Base-by-base conservation (phyloP, 257 asterid species). In the Verbascum thapsus region DNA sequence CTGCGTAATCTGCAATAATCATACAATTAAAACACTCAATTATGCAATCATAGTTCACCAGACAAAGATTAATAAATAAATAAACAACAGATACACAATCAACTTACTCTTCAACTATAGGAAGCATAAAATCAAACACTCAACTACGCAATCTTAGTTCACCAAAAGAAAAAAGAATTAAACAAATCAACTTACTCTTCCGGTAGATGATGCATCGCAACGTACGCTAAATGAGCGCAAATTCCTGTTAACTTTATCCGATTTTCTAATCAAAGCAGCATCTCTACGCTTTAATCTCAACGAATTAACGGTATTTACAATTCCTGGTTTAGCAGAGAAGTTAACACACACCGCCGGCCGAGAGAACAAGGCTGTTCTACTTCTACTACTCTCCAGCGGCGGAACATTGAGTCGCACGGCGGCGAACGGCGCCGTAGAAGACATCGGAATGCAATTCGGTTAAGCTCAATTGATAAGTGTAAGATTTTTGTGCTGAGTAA, bases 151-250 rank as follows among this genome's bases (percentile, higher is more conserved):
- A n/a, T n/a, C n/a, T n/a, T n/a, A n/a, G n/a, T n/a, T n/a, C n/a
- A n/a, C n/a, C n/a, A n/a, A n/a, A n/a, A n/a, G n/a, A n/a, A n/a
- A n/a, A n/a, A n/a, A n/a, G n/a, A n/a, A n/a, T n/a, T n/a, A n/a
- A n/a, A n/a, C n/a, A n/a, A 44, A 44, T 22, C 43, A 35, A 69
- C 81, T 77, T 53, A 92, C 99, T 78, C 80, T 79, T 75, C 96
- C 96, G 63, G 51, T 58, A 13, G 99, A 63, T 5, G 99, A 69
- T 37, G 88, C 87, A 37, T 83, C 88, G 68, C 94, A 92, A 1
- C 95, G 86, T 1, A 92, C 82, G 50, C 63, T 63, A 19, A 83
- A 78, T 16, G 91, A 69, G 67, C 88, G 70, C 40, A 86, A 77
- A 15, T 61, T 74, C 48, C 78, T 61, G 8, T 69, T 9, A 3